phyloP scores from a whole-genome alignment of 2,329 filamentous ascomycete species.

The Arthrinium puccinioides region DNA sequence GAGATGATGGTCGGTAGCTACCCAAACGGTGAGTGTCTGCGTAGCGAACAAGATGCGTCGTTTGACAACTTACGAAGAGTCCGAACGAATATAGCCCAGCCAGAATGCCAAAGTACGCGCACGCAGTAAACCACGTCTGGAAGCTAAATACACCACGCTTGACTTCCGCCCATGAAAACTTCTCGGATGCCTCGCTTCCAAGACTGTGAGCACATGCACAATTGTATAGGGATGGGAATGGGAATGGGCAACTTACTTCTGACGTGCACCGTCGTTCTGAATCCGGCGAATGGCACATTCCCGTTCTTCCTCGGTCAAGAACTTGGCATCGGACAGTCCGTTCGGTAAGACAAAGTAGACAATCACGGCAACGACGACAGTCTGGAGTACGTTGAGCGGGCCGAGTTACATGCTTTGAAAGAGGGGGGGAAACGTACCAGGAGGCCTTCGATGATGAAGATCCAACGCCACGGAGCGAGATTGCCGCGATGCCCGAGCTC shows the following conservation, averaged over 20 bases:
- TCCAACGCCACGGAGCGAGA: conserved; percentile 53
- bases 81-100: conserved; percentile 56
- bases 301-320: conserved; percentile 45
- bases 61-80: conserved; percentile 43
- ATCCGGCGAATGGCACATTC: conserved; percentile 39
- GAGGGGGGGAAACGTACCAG: conserved; percentile 26
- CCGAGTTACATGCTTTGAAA: too few species aligned
- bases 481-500: conserved; percentile 49
- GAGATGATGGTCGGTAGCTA: conserved; percentile 58
- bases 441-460: conserved; percentile 54
- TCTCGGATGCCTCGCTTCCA: conserved; percentile 34
- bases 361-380: conserved; percentile 42
- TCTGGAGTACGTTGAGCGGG: too few species aligned
- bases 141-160: conserved; percentile 50
- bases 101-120: conserved; percentile 52
- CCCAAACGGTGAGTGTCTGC: not conserved
- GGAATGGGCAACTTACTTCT: conserved; percentile 18
- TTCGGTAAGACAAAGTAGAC: conserved; percentile 50
- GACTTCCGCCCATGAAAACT: conserved; percentile 56
- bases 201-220: conserved; percentile 7
- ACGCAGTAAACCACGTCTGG: conserved; percentile 57
- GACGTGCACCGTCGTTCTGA: conserved; percentile 21
- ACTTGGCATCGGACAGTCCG: conserved; percentile 42
- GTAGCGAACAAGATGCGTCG: not conserved
- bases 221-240: not conserved